phyloP scores from a whole-genome alignment of 1,139 yeast species.

The Debaryomyces robertsiae region DNA sequence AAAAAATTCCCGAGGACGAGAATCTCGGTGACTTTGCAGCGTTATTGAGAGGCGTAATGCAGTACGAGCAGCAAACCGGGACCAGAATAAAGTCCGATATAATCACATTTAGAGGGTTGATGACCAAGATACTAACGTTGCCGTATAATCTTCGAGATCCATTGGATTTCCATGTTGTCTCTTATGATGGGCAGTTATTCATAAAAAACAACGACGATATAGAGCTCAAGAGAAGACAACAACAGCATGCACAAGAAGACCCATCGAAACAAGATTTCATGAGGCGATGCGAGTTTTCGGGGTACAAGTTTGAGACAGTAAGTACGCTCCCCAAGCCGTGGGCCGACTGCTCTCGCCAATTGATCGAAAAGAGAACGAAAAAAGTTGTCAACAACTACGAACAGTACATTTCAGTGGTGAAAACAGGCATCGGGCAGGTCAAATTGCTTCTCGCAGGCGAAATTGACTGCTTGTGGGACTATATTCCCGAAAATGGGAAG shows the following conservation, averaged over 20 bases:
- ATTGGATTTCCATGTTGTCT: slow-evolving; percentile 64
- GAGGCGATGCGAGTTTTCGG: slow-evolving; percentile 58
- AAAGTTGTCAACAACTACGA: slow-evolving; percentile 67
- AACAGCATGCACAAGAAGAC: slow-evolving; percentile 23
- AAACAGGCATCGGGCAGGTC: slow-evolving; percentile 79
- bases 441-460: slow-evolving; percentile 82
- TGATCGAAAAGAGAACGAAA: slow-evolving; percentile 65
- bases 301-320: slow-evolving; percentile 82
- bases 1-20: slow-evolving; percentile 55
- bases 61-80: slow-evolving; percentile 53
- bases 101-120: slow-evolving; percentile 80
- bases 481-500: slow-evolving; percentile 53
- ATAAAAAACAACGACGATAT: slow-evolving; percentile 61
- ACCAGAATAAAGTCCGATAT: slow-evolving; percentile 61
- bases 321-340: slow-evolving; percentile 80
- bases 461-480: slow-evolving; percentile 87
- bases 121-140: slow-evolving; percentile 65
- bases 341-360: slow-evolving; percentile 63
- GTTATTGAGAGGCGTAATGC: slow-evolving; percentile 55
- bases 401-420: slow-evolving; percentile 76
- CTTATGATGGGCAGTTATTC: slow-evolving; percentile 82
- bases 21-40: slow-evolving; percentile 59
- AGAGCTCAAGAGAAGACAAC: slow-evolving; percentile 32
- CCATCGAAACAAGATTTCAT: slow-evolving; percentile 39
- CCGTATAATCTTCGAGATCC: slow-evolving; percentile 60